Base-by-base conservation (phyloP, 768 basidiomycete species). In the Lactifluus piperatus region DNA sequence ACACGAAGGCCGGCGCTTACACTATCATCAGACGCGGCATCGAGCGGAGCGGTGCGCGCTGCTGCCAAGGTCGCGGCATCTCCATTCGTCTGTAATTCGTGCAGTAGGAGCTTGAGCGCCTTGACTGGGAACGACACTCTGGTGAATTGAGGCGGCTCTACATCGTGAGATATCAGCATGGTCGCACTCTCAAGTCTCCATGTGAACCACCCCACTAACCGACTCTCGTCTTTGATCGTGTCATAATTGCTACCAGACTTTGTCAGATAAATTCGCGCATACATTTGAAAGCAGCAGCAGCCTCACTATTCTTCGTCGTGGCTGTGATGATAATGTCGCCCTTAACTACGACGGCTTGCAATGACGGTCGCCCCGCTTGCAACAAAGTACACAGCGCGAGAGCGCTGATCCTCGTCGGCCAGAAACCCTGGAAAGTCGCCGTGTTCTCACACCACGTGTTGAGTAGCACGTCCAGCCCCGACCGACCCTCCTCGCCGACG, bases 391-490 rank as follows among this genome's bases (percentile, higher is more conserved):
- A 81, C 51, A 99, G 74, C 1, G 88, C 94, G 55, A 97, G 74
- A 39, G 82, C 86, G 71, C 91, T 94, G 66, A 95, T 80, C 32
- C 91, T 83, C 4, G 84, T 82, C 10, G 91, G 85, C 94, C 95
- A 98, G 71, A 86, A 92, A 30, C 97, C 94, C 68, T 93, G 91
- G 79, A 98, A 90, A 5, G 87, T 91, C 71, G 92, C 89, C 13
- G 87, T 86, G 66, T 94, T 94, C 70, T 99, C 95, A 67, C 89
- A 91, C 95, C 94, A 97, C 0, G 89, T 85, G 56, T 86, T 81
- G 27, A 98, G 79, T n/a, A 99, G 77, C 48, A 97, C 80, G 60
- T 94, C 85, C n/a, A 97, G 78, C 0, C 82, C 91, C 0, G 79
- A 78, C 29, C 82, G 79, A 22, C 79, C 83, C 46, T 81, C 74